Percentiles rank a stretch among this genome's conserved stretches.
Conservation (phyloP, 1,284 basidiomycete genomes). For the Gomphus bonarii region DNA sequence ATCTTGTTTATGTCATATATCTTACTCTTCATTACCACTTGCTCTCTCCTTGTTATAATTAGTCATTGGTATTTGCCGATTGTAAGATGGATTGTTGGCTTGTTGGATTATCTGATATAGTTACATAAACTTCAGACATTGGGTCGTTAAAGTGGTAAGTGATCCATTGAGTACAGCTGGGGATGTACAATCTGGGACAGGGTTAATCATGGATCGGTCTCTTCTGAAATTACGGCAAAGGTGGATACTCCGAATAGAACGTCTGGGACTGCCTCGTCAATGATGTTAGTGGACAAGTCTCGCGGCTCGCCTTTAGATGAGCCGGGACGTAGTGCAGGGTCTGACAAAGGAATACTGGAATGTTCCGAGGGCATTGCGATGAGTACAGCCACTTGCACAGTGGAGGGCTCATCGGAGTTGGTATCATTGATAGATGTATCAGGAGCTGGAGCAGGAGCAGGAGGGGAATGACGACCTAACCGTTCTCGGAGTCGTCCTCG, state of each 20-base stretch:
- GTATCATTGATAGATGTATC: background rate
- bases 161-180: background rate
- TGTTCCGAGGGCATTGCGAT: conserved; percentile 10
- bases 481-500: background rate
- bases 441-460: background rate
- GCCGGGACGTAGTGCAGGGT: background rate
- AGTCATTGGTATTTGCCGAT: too few relatives aligned
- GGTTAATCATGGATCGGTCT: background rate
- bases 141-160: background rate
- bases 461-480: background rate
- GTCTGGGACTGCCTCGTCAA: conserved; percentile 4
- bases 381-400: conserved; percentile 9
- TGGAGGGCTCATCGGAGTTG: background rate
- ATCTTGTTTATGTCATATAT: too few relatives aligned
- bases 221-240: background rate
- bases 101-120: too few relatives aligned
- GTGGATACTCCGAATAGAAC: conserved; percentile 6
- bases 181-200: background rate
- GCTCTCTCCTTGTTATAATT: too few relatives aligned
- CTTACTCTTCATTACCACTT: too few relatives aligned
- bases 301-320: conserved; percentile 3
- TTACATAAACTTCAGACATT: background rate
- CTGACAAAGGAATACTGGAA: background rate
- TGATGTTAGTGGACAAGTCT: background rate
- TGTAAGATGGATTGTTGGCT: too few relatives aligned